A percentile compares a stretch with the other conserved stretches of the same genome.
Evolutionary conservation across 78 protist genomes (phyloP).

Genomic region (Diacronema lutheri): DNA sequence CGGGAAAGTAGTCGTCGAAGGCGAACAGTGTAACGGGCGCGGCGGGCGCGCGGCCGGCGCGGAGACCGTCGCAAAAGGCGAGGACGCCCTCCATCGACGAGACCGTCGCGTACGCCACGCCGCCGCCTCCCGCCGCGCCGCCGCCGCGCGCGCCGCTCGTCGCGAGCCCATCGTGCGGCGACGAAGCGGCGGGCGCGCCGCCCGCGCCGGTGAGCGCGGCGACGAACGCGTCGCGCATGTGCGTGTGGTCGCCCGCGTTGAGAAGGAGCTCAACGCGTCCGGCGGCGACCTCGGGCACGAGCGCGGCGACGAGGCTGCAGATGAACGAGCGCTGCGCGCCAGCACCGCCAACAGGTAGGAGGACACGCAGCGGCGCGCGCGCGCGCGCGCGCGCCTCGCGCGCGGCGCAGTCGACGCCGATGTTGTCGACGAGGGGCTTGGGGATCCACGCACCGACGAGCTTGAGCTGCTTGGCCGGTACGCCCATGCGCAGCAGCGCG

Average conservation of each 20-base stretch:
- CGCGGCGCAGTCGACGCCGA: slow-evolving; percentile 2
- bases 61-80: not conserved
- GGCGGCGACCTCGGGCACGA: not conserved
- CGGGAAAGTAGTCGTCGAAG: slow-evolving; percentile 30
- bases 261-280: slow-evolving; percentile 2
- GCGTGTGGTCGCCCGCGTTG: slow-evolving; percentile 23
- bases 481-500: slow-evolving; percentile 6
- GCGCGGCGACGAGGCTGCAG: not conserved
- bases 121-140: too few relatives aligned
- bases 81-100: slow-evolving; percentile 9
- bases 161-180: too few relatives aligned
- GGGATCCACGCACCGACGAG: slow-evolving; percentile 16
- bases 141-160: too few relatives aligned
- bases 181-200: too few relatives aligned
- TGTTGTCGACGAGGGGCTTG: slow-evolving; percentile 16
- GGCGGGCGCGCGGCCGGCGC: not conserved
- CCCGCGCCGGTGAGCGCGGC: not conserved
- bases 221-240: not conserved
- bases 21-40: slow-evolving; percentile 14
- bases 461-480: not conserved
- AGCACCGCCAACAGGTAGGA: slow-evolving; percentile 29
- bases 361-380: slow-evolving; percentile 6
- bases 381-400: not conserved
- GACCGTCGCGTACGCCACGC: not conserved
- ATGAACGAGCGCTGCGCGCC: not conserved